Conservation (phyloP, 2,329 filamentous ascomycete species). For the Metarhizium brunneum region DNA sequence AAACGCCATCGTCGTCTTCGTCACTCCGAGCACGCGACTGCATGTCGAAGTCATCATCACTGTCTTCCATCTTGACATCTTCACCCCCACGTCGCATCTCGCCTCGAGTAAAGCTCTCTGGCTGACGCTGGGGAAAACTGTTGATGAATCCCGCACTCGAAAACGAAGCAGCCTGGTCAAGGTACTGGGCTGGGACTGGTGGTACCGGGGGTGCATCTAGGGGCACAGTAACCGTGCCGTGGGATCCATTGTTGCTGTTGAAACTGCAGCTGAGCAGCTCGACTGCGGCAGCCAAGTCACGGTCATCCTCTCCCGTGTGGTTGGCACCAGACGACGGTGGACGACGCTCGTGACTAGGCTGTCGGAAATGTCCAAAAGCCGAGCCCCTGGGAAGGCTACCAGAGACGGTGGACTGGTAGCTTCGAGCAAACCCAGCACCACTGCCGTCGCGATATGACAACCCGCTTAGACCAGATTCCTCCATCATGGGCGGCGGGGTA, state of each 20-base stretch:
- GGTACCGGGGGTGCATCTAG: conserved; percentile 80
- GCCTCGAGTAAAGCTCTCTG: conserved; percentile 57
- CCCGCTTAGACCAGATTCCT: conserved; percentile 48
- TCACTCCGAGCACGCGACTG: conserved; percentile 59
- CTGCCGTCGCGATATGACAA: conserved; percentile 46
- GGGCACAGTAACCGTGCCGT: conserved; percentile 51
- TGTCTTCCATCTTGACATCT: conserved; percentile 62
- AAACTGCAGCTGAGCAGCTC: conserved; percentile 88
- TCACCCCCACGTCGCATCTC: conserved; percentile 38
- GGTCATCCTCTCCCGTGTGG: conserved; percentile 70
- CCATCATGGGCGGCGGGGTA: conserved; percentile 74
- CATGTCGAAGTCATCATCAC: conserved; percentile 58
- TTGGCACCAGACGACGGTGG: conserved; percentile 73
- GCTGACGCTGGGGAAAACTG: conserved; percentile 51
- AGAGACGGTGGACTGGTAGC: conserved; percentile 62
- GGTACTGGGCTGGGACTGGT: conserved; percentile 71
- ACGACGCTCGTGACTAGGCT: conserved; percentile 66
- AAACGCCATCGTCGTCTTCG: conserved; percentile 91
- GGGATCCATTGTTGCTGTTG: conserved; percentile 61
- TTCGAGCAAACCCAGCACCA: conserved; percentile 57
- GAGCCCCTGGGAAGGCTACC: conserved; percentile 38
- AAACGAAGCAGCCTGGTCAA: conserved; percentile 49
- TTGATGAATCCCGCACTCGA: conserved; percentile 53
- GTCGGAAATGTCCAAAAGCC: conserved; percentile 52
- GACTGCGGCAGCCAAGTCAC: conserved; percentile 80